phyloP scores from a whole-genome alignment of 352 stramenopile genomes.

The Globisporangium canariense region DNA sequence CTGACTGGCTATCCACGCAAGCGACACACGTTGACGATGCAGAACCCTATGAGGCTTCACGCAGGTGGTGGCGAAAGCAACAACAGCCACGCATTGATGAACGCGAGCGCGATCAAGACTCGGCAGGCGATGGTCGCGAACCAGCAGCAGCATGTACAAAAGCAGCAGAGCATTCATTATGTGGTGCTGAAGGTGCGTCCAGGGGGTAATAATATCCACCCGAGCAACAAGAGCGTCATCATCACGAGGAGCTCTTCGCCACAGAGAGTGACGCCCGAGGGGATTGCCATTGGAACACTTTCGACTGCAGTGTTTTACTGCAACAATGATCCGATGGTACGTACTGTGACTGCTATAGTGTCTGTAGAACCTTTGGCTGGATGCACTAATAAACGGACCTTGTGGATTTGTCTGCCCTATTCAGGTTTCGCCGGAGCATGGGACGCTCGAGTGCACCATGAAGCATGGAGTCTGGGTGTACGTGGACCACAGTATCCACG shows the following conservation, averaged over 20 bases:
- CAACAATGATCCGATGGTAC: slow-evolving; percentile 17
- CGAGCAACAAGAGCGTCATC: slow-evolving; percentile 1
- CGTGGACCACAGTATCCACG: slow-evolving; percentile 62
- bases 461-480: slow-evolving; percentile 65
- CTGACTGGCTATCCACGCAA: background rate
- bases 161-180: background rate
- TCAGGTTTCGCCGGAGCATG: slow-evolving; percentile 27
- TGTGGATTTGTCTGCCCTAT: background rate
- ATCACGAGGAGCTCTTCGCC: slow-evolving; percentile 8
- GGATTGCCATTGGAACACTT: slow-evolving; percentile 28
- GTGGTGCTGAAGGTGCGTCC: slow-evolving; percentile 16
- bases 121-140: slow-evolving; percentile 1
- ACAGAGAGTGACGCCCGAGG: slow-evolving; percentile 1
- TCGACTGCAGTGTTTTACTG: slow-evolving; percentile 22
- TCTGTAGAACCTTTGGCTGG: background rate
- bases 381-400: background rate
- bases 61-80: background rate
- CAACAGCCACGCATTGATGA: background rate
- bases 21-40: slow-evolving; percentile 2
- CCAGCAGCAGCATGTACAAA: background rate
- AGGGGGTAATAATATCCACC: slow-evolving; percentile 8
- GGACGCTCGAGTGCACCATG: slow-evolving; percentile 48
- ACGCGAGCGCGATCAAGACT: background rate
- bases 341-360: background rate
- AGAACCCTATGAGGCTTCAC: slow-evolving; percentile 2